Evolutionary conservation across 257 asterid species (phyloP), one percentile per base, ranked within the genome.

Genomic region (Eustoma russellianum): DNA sequence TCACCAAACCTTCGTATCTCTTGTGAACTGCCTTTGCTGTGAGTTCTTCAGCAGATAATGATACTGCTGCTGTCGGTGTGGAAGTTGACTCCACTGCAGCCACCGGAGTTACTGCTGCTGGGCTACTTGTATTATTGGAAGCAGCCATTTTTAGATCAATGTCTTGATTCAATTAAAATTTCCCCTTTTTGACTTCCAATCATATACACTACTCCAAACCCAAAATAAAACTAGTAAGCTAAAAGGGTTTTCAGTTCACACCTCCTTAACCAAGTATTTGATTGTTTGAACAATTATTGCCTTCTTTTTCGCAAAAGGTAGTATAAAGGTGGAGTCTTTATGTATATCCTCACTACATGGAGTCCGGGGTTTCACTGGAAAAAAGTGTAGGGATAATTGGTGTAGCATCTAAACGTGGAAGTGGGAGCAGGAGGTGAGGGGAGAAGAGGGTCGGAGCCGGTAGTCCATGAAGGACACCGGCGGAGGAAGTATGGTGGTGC

Each of bases 1-100:
- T 76, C 50, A 85, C 75, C 56, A 92, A 67, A 11, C 97, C 94
- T 14, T 88, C 97, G 60, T 75, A 92, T 57, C 99, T 68, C 81
- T 88, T 92, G 52, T 81, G 85, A n/a, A 80, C 80, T 41, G 85
- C 85, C 79, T 92, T 88, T 50, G 93, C 94, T 2, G 91, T 77
- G 13, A 66, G 58, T 64, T 81, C 95, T 48, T 82, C 95, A 10
- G 83, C 69, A 18, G 77, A 66, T 10, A 56, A 45, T 17, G 74
- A 35, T 9, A 47, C 59, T 9, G 66, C 6, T 2, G 30, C 30
- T 24, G 30, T 24, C 30, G 30, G 3, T 24, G 30, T 24, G 1
- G 70, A n/a, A 2, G 74, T 55, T 44, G 63, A 35, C 33, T 66
- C 83, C 59, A 51, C 73, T 33, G 74, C 67, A 24, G 30, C 30